phyloP scores from a whole-genome alignment of 805 yeast genomes.

The Pichia californica region DNA sequence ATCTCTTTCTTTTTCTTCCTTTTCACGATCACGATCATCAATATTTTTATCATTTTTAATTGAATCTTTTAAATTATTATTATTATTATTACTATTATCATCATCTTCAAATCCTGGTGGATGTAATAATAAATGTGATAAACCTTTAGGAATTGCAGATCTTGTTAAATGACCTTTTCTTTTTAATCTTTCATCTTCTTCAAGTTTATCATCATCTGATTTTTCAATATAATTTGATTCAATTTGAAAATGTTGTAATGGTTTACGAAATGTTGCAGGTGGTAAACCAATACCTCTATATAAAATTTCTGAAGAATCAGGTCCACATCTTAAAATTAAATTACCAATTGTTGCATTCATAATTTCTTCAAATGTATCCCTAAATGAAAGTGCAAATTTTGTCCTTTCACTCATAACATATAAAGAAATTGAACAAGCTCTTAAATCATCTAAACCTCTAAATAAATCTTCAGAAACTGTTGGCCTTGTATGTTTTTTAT shows the following conservation, averaged over 20 bases:
- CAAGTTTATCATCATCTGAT: constrained; percentile 32
- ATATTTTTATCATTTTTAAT: not conserved
- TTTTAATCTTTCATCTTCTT: constrained; percentile 43
- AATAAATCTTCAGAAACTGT: constrained; percentile 46
- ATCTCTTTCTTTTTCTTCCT: not conserved
- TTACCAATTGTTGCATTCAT: constrained; percentile 61
- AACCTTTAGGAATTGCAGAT: constrained; percentile 47
- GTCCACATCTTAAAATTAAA: constrained; percentile 56
- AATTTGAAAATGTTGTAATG: constrained; percentile 31
- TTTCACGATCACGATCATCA: not conserved
- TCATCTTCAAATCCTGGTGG: constrained; percentile 10
- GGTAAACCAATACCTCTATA: constrained; percentile 45
- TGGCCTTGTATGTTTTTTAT: constrained; percentile 55
- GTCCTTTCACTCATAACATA: constrained; percentile 65
- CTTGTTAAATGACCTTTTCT: constrained; percentile 46
- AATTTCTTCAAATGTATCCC: constrained; percentile 63
- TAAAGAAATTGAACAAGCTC: constrained; percentile 58
- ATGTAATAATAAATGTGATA: constrained; percentile 41
- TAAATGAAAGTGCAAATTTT: constrained; percentile 50
- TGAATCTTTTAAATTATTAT: not conserved
- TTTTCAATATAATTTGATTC: constrained; percentile 27
- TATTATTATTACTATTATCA: constrained; percentile 4
- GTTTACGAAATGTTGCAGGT: constrained; percentile 49
- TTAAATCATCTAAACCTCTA: constrained; percentile 53
- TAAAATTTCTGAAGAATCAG: constrained; percentile 52